A percentile compares a stretch with the other conserved stretches of the same genome.
phyloP scores from a whole-genome alignment of 306 rosid genomes.

The Oxytropis ochrocephala region DNA sequence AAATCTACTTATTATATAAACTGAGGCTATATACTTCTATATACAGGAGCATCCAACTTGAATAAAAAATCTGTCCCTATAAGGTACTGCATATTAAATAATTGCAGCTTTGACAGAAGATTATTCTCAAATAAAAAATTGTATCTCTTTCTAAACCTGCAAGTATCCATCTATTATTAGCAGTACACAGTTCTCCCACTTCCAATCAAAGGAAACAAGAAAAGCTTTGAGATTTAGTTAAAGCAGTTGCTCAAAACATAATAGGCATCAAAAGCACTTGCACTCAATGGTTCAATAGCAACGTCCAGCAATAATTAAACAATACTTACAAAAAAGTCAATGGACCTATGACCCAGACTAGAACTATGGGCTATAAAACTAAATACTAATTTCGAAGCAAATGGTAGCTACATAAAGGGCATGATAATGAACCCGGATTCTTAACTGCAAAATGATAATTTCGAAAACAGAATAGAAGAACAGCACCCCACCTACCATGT shows the following conservation, averaged over 20 bases:
- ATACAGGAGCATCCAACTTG: too few relatives aligned
- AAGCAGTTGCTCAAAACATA: conserved; percentile 1
- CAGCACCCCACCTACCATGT: too few relatives aligned
- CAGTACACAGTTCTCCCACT: background rate
- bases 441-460: too few relatives aligned
- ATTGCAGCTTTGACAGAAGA: too few relatives aligned
- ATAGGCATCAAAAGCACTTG: background rate
- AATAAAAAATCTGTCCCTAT: too few relatives aligned
- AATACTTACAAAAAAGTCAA: background rate
- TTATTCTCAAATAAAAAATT: conserved; percentile 46
- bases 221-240: background rate
- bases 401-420: background rate
- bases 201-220: background rate
- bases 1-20: too few relatives aligned
- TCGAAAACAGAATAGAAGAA: too few relatives aligned
- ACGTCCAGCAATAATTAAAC: background rate
- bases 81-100: too few relatives aligned
- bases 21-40: too few relatives aligned
- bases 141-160: conserved; percentile 76
- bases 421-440: too few relatives aligned
- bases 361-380: background rate
- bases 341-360: background rate
- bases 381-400: background rate
- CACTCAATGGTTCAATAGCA: background rate
- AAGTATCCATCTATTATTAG: conserved; percentile 3